phyloP scores from a whole-genome alignment of 202 grass and related monocot genomes.

The Zoysia matrella region DNA sequence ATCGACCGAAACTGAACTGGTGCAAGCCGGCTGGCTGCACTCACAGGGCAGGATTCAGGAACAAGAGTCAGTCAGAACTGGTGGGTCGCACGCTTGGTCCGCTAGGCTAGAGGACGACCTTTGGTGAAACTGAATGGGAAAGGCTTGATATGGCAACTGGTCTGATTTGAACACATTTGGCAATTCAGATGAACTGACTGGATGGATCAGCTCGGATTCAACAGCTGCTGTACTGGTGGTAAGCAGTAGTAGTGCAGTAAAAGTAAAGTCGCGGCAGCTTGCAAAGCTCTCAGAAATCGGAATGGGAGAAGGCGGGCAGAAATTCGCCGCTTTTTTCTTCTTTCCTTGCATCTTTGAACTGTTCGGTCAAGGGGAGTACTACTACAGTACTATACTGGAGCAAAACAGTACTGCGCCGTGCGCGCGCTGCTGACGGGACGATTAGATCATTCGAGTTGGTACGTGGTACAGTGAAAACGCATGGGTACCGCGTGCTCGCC shows the following conservation, averaged over 20 bases:
- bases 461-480: conserved; percentile 22
- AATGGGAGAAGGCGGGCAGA: no score
- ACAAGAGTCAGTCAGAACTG: not conserved
- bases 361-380: no score
- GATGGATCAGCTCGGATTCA: not conserved
- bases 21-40: not conserved
- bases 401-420: no score
- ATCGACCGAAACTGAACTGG: not conserved
- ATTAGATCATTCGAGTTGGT: not conserved
- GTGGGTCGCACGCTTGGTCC: no score
- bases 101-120: not conserved
- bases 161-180: not conserved
- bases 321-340: no score
- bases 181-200: not conserved
- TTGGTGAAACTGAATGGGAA: not conserved
- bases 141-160: not conserved
- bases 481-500: not conserved
- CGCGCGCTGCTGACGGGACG: no score
- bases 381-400: no score
- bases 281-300: no score
- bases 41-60: not conserved
- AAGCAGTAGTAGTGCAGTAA: not conserved
- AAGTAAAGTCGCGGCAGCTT: not conserved
- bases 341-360: no score
- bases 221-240: not conserved